Evolutionary conservation across 208 protist species (phyloP), one percentile per base, ranked within the genome.

Genomic region (Wallacemonas sp.): DNA sequence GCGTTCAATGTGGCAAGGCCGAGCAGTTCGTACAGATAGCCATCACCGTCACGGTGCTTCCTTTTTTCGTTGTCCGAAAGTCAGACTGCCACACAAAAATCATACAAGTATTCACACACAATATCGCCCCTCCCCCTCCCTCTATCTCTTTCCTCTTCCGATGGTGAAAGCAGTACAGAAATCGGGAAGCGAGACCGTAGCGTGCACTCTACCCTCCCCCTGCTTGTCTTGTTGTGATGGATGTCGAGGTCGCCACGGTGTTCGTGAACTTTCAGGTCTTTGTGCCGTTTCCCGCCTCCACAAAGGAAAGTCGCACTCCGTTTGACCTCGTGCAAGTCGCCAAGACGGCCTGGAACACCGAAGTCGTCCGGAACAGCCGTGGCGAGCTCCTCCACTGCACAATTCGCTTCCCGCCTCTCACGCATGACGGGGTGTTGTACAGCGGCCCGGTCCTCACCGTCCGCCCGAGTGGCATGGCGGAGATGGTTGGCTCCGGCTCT

Each of bases 401-500:
- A 27, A 34, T 85, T 14, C 73, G 74, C 21, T 68, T 85, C 24
- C 79, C 79, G n/a, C 60, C 71, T 12, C 34, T 85, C 3, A 46
- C 52, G 14, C 56, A 75, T 11, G 34, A 54, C n/a, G 41, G 32
- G 2, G 47, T 30, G 12, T 24, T 81, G 2, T 71, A 64, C 66
- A 61, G 27, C 30, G 76, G 76, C 36, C 64, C 73, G 17, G 76
- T 82, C 8, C 64, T 58, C 14, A 65, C 58, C 29, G 38, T 82
- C 1, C 54, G 68, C 1, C 6, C 67, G 0, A 65, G 62, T 19
- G 76, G 76, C 19, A 19, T 74, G 4, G 19, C 74, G 2, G 68
- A 70, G 36, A 23, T 78, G 14, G 76, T 65, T 21, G 54, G 34
- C 16, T 72, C 38, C 4, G 67, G 76, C 32, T 68, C 32, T 36